Evolutionary conservation across 202 grass and related monocot species (phyloP), one percentile per base, ranked within the genome.

Genomic region (Musa balbisiana): DNA sequence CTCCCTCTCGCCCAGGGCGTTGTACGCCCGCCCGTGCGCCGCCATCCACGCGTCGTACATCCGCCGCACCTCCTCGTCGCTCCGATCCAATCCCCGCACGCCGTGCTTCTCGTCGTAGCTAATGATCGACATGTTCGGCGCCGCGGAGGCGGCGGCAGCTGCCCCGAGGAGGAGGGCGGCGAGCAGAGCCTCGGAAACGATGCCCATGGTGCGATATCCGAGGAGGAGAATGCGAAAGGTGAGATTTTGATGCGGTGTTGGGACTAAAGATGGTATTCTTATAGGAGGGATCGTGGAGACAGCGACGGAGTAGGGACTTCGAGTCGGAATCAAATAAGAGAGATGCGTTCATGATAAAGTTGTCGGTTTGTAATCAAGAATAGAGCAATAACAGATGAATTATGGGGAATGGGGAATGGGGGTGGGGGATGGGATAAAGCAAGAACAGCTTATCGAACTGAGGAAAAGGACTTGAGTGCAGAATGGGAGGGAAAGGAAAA

Each of bases 61-160:
- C 19, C 29, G 12, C 54, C 55, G 54, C 54, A 72, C 58, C 68
- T 72, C 78, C 68, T 80, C 78, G 55, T 72, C 78, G 20, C n/a
- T 63, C 67, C 78, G 53, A 12, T 80, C 67, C 67, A 72, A 10
- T 14, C 68, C 54, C 16, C 24, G 15, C 11, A 63, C 13, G 68
- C 68, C 68, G 55, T 72, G 78, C 53, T 56, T 43, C 27, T 56
- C 16, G 29, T 80, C 14, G 29, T 72, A 72, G 55, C 67, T 60
- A 8, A 80, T 25, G 55, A 72, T 80, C n/a, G 78, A 80, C 78
- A 72, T 71, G 43, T 80, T 68, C 49, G 50, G 3, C 49, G 71
- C 11, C 13, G 52, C 87, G 83, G 89, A 71, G 33, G 16, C 67
- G 5, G 14, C 11, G 21, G 58, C 58, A 6, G 20, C 16, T 15